These are phyloP conservation scores for Chamaecyparis obtusa DNA, from an alignment of 75 land plant species.

Conservation along the genomic window DNA sequence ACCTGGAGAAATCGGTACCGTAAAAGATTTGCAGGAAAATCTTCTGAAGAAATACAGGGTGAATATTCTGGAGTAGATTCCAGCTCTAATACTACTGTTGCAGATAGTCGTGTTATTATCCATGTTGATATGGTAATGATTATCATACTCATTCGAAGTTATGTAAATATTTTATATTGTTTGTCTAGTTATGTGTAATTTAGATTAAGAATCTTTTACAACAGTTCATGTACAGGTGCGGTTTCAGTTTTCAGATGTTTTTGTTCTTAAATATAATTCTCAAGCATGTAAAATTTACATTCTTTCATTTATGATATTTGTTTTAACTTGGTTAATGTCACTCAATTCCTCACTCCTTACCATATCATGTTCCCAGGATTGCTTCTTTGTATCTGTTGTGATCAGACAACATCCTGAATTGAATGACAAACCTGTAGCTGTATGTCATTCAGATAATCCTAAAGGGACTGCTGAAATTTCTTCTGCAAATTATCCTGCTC, in stretches of 20 bases:
- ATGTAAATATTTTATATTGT: neutral
- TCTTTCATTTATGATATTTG: slow-evolving; percentile 10
- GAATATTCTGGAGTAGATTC: slow-evolving; percentile 10
- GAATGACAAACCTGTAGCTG: slow-evolving; percentile 85
- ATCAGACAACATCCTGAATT: slow-evolving; percentile 71
- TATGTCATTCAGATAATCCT: slow-evolving; percentile 92
- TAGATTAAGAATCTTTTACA: neutral
- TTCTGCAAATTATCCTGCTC: slow-evolving; percentile 97
- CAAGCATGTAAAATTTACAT: neutral
- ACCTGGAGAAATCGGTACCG: slow-evolving; percentile 96
- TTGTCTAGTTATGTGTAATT: neutral
- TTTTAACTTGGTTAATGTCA: neutral
- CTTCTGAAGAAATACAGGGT: slow-evolving; percentile 15
- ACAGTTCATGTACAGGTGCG: neutral
- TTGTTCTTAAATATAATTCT: neutral
- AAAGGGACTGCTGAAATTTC: slow-evolving; percentile 98
- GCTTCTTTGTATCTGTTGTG: slow-evolving; percentile 95
- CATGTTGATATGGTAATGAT: slow-evolving; percentile 91
- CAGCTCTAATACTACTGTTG: neutral
- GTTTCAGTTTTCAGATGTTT: neutral
- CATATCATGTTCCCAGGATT: slow-evolving; percentile 61
- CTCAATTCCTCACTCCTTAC: neutral
- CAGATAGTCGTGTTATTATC: slow-evolving; percentile 35
- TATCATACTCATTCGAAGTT: neutral
- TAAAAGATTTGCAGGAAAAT: slow-evolving; percentile 42